Evolutionary conservation across 805 yeast species (phyloP).

Genomic region (Danielia oregonensis): DNA sequence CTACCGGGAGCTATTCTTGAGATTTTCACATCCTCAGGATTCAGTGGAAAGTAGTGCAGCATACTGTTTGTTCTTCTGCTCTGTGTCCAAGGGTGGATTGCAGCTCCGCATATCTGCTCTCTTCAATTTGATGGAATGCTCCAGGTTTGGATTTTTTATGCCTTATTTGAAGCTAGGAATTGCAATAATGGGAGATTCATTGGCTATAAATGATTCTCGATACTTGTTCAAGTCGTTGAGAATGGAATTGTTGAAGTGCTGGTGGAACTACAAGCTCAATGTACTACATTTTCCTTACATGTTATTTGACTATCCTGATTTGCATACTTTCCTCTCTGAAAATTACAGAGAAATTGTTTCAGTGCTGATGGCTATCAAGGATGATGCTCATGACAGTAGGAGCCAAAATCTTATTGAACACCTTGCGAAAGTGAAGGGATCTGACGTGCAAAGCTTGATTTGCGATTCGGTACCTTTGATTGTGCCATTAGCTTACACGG

Average conservation of each 20-base stretch:
- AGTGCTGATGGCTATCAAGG: conserved; percentile 23
- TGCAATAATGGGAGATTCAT: conserved; percentile 15
- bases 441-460: conserved; percentile 18
- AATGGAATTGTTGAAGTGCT: conserved; percentile 37
- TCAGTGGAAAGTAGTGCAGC: conserved; percentile 37
- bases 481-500: conserved; percentile 43
- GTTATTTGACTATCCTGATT: conserved; percentile 33
- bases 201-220: conserved; percentile 9
- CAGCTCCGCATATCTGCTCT: conserved; percentile 30
- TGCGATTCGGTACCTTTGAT: conserved; percentile 33
- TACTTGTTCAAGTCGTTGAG: conserved; percentile 28
- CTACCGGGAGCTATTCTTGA: conserved; percentile 26
- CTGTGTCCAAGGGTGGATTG: conserved; percentile 26
- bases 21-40: conserved; percentile 33
- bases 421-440: conserved; percentile 12
- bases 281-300: conserved; percentile 37
- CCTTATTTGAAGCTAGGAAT: conserved; percentile 29
- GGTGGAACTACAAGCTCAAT: conserved; percentile 35
- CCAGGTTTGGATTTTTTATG: conserved; percentile 26
- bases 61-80: conserved; percentile 32
- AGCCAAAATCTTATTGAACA: conserved; percentile 4
- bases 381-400: background rate
- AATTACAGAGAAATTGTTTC: conserved; percentile 40
- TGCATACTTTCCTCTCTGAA: conserved; percentile 26
- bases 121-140: conserved; percentile 41